Evolutionary conservation across 306 rosid genomes (phyloP).

Genomic region (Malus orientalis): DNA sequence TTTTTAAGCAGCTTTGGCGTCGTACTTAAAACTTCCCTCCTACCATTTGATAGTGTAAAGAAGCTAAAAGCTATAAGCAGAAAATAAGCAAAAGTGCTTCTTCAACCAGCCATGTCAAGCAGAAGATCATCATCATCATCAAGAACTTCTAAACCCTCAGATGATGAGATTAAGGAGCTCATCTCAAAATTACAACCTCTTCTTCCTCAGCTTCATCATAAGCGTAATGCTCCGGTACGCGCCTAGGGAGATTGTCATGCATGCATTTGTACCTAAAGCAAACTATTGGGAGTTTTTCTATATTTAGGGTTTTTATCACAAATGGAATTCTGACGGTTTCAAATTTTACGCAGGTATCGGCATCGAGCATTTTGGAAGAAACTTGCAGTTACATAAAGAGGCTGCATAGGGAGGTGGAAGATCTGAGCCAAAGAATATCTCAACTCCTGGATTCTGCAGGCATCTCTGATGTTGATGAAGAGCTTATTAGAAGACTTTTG

Average conservation of each 20-base stretch:
- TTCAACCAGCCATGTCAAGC: constrained; percentile 17
- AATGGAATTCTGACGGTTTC: not conserved
- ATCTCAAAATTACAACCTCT: constrained; percentile 24
- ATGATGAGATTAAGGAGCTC: constrained; percentile 26
- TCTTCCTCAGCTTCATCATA: constrained; percentile 27
- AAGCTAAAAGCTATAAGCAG: not conserved
- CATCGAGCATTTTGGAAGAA: constrained; percentile 26
- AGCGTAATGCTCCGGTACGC: constrained; percentile 13
- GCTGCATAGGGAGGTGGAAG: constrained; percentile 29
- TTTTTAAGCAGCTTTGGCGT: constrained; percentile 9
- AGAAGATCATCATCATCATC: constrained; percentile 8
- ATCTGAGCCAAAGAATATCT: constrained; percentile 31
- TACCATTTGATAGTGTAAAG: not conserved
- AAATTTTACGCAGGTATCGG: constrained; percentile 13
- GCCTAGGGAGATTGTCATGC: not conserved
- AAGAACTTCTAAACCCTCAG: constrained; percentile 8
- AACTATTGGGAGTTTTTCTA: not conserved
- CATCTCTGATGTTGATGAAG: constrained; percentile 11
- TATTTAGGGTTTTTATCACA: not conserved
- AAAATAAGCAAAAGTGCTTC: not conserved
- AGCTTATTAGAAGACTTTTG: constrained; percentile 15
- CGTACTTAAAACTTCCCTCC: constrained; percentile 4
- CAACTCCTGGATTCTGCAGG: constrained; percentile 26
- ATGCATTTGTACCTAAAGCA: not conserved
- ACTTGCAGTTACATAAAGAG: constrained; percentile 34